Conservation (phyloP, 306 rosid genomes). For the Rosa rugosa region DNA sequence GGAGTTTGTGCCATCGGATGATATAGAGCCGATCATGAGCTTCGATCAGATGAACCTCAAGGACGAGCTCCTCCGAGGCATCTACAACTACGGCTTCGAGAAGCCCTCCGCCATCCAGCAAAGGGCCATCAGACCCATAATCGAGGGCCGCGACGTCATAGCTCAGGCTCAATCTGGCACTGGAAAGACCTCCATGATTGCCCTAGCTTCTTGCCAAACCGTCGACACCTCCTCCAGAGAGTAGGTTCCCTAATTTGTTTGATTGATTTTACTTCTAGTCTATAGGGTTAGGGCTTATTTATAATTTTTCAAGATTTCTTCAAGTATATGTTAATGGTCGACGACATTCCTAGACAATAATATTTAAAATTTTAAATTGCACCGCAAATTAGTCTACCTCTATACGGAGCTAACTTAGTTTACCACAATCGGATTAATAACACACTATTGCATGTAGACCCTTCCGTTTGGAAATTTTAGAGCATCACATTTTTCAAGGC, state of each 20-base stretch:
- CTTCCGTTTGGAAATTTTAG: background rate
- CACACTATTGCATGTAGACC: background rate
- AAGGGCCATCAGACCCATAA: conserved; percentile 85
- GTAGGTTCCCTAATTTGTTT: conserved; percentile 41
- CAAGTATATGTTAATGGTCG: too few relatives aligned
- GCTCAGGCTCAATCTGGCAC: conserved; percentile 99
- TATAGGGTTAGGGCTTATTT: background rate
- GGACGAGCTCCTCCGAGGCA: conserved; percentile 86
- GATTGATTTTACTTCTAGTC: background rate
- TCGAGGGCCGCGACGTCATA: conserved; percentile 86
- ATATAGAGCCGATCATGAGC: conserved; percentile 65
- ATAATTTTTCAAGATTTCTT: background rate
- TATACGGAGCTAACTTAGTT: background rate
- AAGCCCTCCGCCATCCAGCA: conserved; percentile 98
- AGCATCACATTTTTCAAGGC: background rate
- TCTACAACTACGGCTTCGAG: conserved; percentile 86
- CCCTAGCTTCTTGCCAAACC: conserved; percentile 82
- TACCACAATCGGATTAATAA: too few relatives aligned
- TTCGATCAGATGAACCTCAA: conserved; percentile 90
- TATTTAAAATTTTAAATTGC: too few relatives aligned
- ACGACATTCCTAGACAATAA: background rate
- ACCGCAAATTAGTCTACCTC: too few relatives aligned
- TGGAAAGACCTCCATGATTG: conserved; percentile 96
- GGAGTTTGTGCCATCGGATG: conserved; percentile 83
- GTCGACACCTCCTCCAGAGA: conserved; percentile 78